These are phyloP conservation scores for Hyphopichia homilentoma DNA, from an alignment of 805 yeast species.

Conservation along the genomic window DNA sequence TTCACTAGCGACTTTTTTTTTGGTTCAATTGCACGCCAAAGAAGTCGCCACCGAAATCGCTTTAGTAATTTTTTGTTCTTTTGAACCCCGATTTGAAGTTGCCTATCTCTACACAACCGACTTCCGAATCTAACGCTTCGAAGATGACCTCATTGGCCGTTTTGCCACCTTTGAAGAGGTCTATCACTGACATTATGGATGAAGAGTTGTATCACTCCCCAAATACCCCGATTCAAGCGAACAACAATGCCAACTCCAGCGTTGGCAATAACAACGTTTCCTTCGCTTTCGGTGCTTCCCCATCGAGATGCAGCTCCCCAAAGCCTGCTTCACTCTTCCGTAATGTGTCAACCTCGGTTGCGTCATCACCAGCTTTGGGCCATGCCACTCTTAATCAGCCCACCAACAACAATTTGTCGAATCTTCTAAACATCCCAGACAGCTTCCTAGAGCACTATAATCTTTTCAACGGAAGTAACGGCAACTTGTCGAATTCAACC, in stretches of 20 bases:
- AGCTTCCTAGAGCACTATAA: slow-evolving; percentile 22
- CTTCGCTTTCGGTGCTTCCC: too few species aligned
- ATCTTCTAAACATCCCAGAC: slow-evolving; percentile 29
- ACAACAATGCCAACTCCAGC: slow-evolving; percentile 1
- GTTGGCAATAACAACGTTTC: slow-evolving; percentile 4
- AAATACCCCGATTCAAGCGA: slow-evolving; percentile 13
- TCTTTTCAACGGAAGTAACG: slow-evolving; percentile 12
- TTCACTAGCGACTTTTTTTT: too few species aligned
- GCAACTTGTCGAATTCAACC: slow-evolving; percentile 7
- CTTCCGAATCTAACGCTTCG: too few species aligned
- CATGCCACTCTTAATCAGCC: slow-evolving; percentile 6
- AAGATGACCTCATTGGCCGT: slow-evolving; percentile 48
- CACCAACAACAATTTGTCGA: slow-evolving; percentile 18
- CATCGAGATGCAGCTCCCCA: slow-evolving; percentile 1
- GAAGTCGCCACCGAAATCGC: too few species aligned
- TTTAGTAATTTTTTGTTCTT: too few species aligned
- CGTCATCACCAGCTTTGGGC: slow-evolving; percentile 10
- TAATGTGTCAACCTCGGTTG: slow-evolving; percentile 4
- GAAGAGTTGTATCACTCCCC: slow-evolving; percentile 52
- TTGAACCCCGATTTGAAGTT: too few species aligned
- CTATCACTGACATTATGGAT: slow-evolving; percentile 56
- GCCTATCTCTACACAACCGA: too few species aligned
- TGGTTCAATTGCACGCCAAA: too few species aligned
- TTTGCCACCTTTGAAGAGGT: slow-evolving; percentile 48
- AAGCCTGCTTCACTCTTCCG: slow-evolving; percentile 1